Conservation (phyloP, 1,284 basidiomycete species). For the Vanrija humicola region DNA sequence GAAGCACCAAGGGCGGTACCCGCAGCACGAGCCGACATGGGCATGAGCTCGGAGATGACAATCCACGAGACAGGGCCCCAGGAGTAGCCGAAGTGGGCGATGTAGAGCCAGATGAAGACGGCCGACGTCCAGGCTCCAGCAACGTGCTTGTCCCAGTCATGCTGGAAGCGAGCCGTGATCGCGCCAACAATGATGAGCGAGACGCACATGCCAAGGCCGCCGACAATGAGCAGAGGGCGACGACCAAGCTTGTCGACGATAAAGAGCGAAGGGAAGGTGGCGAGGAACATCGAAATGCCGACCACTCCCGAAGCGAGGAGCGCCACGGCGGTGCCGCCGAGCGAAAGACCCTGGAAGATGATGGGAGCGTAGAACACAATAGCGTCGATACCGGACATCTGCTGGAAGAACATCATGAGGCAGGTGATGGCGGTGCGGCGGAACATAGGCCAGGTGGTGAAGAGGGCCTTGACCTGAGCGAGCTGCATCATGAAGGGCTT, state of each 20-base stretch:
- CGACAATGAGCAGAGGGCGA: slow-evolving; percentile 22
- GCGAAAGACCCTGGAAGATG: slow-evolving; percentile 16
- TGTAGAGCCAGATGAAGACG: slow-evolving; percentile 25
- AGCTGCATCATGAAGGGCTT: slow-evolving; percentile 12
- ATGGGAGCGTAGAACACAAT: slow-evolving; percentile 25
- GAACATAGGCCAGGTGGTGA: slow-evolving; percentile 23
- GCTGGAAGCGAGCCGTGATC: slow-evolving; percentile 13
- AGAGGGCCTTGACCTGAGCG: slow-evolving; percentile 14
- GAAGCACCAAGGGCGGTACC: slow-evolving; percentile 20
- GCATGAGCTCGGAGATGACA: slow-evolving; percentile 22
- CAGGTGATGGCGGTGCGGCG: slow-evolving; percentile 42
- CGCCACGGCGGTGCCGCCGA: slow-evolving; percentile 29
- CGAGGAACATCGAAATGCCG: slow-evolving; percentile 38
- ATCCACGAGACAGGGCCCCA: slow-evolving; percentile 23
- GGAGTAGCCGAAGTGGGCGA: slow-evolving; percentile 16
- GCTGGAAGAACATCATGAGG: slow-evolving; percentile 46
- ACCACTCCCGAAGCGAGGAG: slow-evolving; percentile 45
- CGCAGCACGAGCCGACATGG: slow-evolving; percentile 15
- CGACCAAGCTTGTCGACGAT: slow-evolving; percentile 31
- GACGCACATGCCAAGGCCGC: slow-evolving; percentile 22
- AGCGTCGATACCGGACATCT: slow-evolving; percentile 35
- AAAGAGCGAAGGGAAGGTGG: slow-evolving; percentile 33
- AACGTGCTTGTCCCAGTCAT: slow-evolving; percentile 6
- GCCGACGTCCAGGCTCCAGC: slow-evolving; percentile 17
- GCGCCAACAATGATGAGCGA: slow-evolving; percentile 25